Evolutionary conservation across 2,329 filamentous ascomycete genomes (phyloP).

Genomic region (Torrubiella hemipterigena): DNA sequence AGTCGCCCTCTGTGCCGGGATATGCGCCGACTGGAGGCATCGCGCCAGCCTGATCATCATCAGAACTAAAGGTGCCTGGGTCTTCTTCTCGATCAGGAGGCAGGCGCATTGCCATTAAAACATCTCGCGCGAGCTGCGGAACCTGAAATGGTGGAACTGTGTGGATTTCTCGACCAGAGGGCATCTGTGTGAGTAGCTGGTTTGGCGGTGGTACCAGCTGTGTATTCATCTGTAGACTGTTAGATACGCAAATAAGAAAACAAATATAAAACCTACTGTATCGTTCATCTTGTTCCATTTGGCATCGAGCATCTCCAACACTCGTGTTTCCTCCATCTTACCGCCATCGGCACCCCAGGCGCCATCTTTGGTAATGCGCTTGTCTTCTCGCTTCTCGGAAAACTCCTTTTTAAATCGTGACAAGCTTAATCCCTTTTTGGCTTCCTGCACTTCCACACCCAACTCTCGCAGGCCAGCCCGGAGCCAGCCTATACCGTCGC

Average conservation of each 20-base stretch:
- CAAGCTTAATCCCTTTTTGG: slow-evolving; percentile 44
- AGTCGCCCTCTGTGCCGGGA: slow-evolving; percentile 31
- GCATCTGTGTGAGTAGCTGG: slow-evolving; percentile 65
- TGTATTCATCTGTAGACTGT: slow-evolving; percentile 55
- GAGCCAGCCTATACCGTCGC: slow-evolving; percentile 79
- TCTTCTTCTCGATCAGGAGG: slow-evolving; percentile 21
- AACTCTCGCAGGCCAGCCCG: slow-evolving; percentile 65
- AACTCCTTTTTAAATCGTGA: slow-evolving; percentile 61
- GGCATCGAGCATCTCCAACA: slow-evolving; percentile 73
- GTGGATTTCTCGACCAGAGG: slow-evolving; percentile 80
- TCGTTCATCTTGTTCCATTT: slow-evolving; percentile 95
- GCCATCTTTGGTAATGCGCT: slow-evolving; percentile 59
- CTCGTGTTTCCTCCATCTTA: slow-evolving; percentile 68
- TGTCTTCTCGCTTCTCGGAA: slow-evolving; percentile 68
- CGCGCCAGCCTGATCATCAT: slow-evolving; percentile 20
- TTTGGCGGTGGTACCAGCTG: slow-evolving; percentile 63
- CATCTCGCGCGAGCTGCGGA: slow-evolving; percentile 50
- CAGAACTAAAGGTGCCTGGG: slow-evolving; percentile 22
- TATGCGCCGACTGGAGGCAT: slow-evolving; percentile 34
- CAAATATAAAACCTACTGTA: slow-evolving; percentile 44
- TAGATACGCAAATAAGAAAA: slow-evolving; percentile 3
- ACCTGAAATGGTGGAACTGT: slow-evolving; percentile 55
- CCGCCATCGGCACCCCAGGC: slow-evolving; percentile 78
- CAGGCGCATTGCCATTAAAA: slow-evolving; percentile 48
- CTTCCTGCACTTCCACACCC: slow-evolving; percentile 43